Base-by-base conservation (phyloP, 1,284 basidiomycete genomes). In the Ganoderma lingzhi region DNA sequence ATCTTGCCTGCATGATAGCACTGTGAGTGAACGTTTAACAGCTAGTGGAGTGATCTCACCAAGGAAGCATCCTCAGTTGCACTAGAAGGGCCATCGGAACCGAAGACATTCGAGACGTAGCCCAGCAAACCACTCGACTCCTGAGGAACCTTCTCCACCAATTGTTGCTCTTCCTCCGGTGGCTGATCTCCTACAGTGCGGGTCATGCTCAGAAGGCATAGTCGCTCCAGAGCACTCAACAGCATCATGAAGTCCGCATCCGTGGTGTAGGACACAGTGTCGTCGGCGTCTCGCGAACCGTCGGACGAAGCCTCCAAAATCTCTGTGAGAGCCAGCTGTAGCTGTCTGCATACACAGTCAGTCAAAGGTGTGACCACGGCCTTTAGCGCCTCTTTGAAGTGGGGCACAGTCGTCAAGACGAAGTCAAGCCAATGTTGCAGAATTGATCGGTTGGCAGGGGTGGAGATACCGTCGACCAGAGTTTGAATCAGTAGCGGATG, bases 341-440 rank as follows among this genome's bases (percentile, higher is more conserved):
- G 80, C 71, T 96, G 93, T 45, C 87, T 84, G 77, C 94, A 94
- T 63, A 98, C 80, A 74, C 93, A 93, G 71, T 96, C 95, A 71
- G 89, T 92, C 30, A 99, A 83, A 1, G 95, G 92, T 17, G 89
- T 84, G n/a, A 98, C 84, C 51, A 93, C 85, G 17, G 85, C 81
- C 55, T 90, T 88, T 8, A 95, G 82, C 30, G 88, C 83, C 56
- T 90, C 89, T 70, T 94, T 93, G 76, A 95, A 94, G 74, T 94
- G 91, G 0, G 95, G 91, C 9, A 97, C 84, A 0, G 95, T 94
- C 91, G 95, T 95, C 65, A 98, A 87, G 67, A 98, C 86, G 78
- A 99, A 99, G 79, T 99, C 97, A 30, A 98, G 86, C 97, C 97
- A 99, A 78, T 98, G 95, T 77, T 97, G 96, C 15, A 98, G 81